These are phyloP conservation scores for Macroventuria anomochaeta DNA, from an alignment of 2,329 filamentous ascomycete species.

Conservation along the genomic window DNA sequence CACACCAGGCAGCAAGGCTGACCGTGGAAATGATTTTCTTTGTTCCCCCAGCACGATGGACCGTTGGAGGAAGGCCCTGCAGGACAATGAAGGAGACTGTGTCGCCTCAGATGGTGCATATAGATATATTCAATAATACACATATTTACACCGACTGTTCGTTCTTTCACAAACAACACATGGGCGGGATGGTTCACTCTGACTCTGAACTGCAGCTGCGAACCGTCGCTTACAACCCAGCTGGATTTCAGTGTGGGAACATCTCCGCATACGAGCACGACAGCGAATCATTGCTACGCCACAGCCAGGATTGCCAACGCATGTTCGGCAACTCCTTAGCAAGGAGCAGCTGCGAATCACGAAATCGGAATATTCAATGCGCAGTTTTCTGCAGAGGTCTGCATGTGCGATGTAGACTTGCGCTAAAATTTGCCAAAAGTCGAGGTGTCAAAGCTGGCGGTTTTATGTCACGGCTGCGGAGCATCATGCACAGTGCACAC, in stretches of 20 bases:
- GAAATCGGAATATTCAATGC: background rate
- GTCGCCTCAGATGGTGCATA: slow-evolving; percentile 3
- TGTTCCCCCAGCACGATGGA: slow-evolving; percentile 9
- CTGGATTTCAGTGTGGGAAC: background rate
- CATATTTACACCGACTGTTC: slow-evolving; percentile 12
- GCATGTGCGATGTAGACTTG: background rate
- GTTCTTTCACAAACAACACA: background rate
- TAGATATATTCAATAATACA: slow-evolving; percentile 15
- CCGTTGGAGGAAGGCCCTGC: background rate
- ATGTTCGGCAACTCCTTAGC: slow-evolving; percentile 15
- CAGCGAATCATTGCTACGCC: slow-evolving; percentile 25
- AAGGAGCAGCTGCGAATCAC: background rate
- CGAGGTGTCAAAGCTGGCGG: background rate
- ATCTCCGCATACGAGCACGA: slow-evolving; percentile 4
- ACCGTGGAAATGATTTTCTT: slow-evolving; percentile 21
- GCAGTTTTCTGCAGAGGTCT: background rate
- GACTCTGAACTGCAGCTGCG: background rate
- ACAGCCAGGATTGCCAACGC: slow-evolving; percentile 19
- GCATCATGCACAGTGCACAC: slow-evolving; percentile 12
- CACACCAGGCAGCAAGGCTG: slow-evolving; percentile 25
- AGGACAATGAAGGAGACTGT: background rate
- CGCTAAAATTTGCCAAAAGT: background rate
- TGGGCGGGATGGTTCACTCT: background rate
- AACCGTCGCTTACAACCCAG: background rate
- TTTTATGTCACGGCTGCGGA: slow-evolving; percentile 11